These are phyloP conservation scores for Arabidopsis thaliana DNA, from an alignment of 345 rosid species.

Conservation along the genomic window DNA sequence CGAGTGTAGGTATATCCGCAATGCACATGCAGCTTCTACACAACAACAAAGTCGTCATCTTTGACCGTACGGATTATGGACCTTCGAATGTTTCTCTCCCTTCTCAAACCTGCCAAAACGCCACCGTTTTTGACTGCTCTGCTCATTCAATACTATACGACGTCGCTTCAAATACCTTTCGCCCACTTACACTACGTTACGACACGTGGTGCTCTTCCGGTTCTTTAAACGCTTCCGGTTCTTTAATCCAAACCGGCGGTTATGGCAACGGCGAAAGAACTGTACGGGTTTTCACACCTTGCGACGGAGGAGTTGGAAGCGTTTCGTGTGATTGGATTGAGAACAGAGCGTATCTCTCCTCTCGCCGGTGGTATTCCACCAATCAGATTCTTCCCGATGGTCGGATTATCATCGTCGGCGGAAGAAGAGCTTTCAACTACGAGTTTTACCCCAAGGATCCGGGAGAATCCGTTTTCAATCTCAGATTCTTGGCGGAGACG, in stretches of 20 bases:
- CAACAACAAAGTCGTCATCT: constrained; percentile 73
- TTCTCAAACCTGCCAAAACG: constrained; percentile 49
- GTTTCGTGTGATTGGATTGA: constrained; percentile 71
- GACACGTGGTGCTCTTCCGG: constrained; percentile 91
- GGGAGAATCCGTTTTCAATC: constrained; percentile 42
- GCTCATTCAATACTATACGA: constrained; percentile 89
- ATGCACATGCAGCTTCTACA: constrained; percentile 94
- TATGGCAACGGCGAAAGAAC: constrained; percentile 47
- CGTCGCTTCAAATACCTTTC: constrained; percentile 53
- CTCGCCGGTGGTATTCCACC: constrained; percentile 78
- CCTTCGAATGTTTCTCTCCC: constrained; percentile 74
- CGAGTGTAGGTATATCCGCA: constrained; percentile 77
- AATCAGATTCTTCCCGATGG: constrained; percentile 86
- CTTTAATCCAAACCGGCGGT: constrained; percentile 83
- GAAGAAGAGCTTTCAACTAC: constrained; percentile 65
- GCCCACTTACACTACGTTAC: constrained; percentile 65
- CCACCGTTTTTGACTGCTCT: constrained; percentile 65
- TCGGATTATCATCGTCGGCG: constrained; percentile 71
- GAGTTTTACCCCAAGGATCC: constrained; percentile 66
- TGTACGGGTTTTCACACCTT: constrained; percentile 62
- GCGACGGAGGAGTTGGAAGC: constrained; percentile 38
- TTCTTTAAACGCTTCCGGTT: constrained; percentile 52
- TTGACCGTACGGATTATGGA: constrained; percentile 86
- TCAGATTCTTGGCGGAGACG: constrained; percentile 68
- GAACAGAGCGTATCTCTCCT: constrained; percentile 42